Base-by-base conservation (phyloP, 768 basidiomycete genomes). In the Amyloporia xantha region DNA sequence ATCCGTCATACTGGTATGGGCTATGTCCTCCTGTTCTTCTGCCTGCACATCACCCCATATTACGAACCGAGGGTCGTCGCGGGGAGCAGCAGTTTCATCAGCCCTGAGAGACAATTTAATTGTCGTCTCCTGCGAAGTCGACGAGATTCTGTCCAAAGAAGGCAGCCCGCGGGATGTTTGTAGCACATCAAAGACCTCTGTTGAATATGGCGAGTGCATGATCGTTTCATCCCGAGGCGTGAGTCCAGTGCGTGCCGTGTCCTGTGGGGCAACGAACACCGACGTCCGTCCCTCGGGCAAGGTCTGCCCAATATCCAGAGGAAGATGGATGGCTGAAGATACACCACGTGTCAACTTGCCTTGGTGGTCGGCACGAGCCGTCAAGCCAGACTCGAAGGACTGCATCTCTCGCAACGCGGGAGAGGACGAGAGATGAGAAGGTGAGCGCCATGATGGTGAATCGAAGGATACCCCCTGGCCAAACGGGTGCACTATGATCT, bases 11-110 rank as follows among this genome's bases (percentile, higher is more conserved):
- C 64, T 62, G 28, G 70, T 69, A 70, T 71, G 25, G 66, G 54
- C 1, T 72, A 71, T n/a, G 62, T 20, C 38, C 71, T 66, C 41
- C 5, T 20, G 40, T 3, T 74, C 71, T 4, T 64, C 64, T 3
- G 62, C 50, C 20, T 68, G 57, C 12, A 74, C 67, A 56, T 82
- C 79, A 23, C 89, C 91, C 92, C 92, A 96, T 6, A 95, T 82
- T 30, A 92, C 89, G 60, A 94, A 94, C 0, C 91, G 78, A 13
- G 92, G 91, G 56, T 96, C 92, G 54, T 93, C 86, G 12, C 83
- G 78, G 5, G 90, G 90, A 1, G 84, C 77, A 12, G 82, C 81
- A 24, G 75, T 78, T 48, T 84, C 79, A 28, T 86, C 83, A 0
- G 77, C 63, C 21, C 78, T 74, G 12, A 88, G 63, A 1, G 84